Base-by-base conservation (phyloP, 257 asterid species). In the Osmanthus fragrans region DNA sequence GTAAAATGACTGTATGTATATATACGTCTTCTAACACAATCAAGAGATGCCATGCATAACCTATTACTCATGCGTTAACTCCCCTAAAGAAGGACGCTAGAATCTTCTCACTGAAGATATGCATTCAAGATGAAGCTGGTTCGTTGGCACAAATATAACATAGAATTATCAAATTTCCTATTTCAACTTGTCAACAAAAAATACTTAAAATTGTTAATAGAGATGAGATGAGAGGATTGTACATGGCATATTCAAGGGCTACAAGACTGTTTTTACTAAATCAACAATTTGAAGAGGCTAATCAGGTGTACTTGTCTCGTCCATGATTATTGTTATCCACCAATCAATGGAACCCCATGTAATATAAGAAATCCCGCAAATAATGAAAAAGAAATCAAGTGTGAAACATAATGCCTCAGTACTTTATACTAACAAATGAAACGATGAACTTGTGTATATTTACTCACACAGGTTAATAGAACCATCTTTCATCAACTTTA, bases 401-500 rank as follows among this genome's bases (percentile, higher is more conserved):
- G 72, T 73, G 79, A 70, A 39, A 80, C 73, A 77, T 70, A 69
- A 27, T 45, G 36, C 73, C 72, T 76, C 45, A 3, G 69, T 63
- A 73, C 76, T 81, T 78, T 75, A 37, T 68, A 70, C 45, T 40
- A 74, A 63, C 58, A 80, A 75, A 71, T 75, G 66, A 77, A 75
- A 72, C 73, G 19, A 74, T 47, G 63, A 72, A 71, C 49, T 77
- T 16, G 71, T 69, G 56, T 73, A 84, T 73, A 75, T 79, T 86
- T 86, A 89, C 92, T 89, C 93, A 85, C 94, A 92, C 92, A 88
- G 81, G 85, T 88, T 92, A 72, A 92, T 83, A 34, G 97, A 93
- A 67, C 97, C 96, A 85, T 90, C 97, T 82, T 91, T 93, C 94
- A 93, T 90, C 84, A 91, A 83, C 87, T 93, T 93, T 73, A 89